Base-by-base conservation (phyloP, 768 basidiomycete species). In the Suillus tomentosus region DNA sequence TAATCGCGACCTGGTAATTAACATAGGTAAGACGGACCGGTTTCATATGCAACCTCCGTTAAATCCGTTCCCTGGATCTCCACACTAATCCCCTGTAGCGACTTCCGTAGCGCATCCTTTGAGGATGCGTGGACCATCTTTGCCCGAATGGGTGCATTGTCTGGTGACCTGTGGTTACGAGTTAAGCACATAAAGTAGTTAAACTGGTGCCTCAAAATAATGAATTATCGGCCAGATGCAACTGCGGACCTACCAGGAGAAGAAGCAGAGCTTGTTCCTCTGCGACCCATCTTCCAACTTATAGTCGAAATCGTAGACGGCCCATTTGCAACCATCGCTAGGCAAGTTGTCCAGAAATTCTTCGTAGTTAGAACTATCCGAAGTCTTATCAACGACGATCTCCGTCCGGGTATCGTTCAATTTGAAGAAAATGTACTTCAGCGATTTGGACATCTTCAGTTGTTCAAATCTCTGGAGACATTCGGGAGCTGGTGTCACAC, bases 71-170 rank as follows among this genome's bases (percentile, higher is more conserved):
- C 95, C 76, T 98, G 96, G 62, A 99, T 82, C 75, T 97, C 95
- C 55, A 85, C 73, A 5, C 85, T 81, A 68, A 97, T 83, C 62
- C 95, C 96, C 31, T 85, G 85, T 36, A 99, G 84, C 39, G 84
- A 73, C 61, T 84, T 85, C 71, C 86, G 85, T 67, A 99, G 78
- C 5, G 89, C 89, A 34, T 94, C 91, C 73, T 87, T 89, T 61
- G 96, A 98, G 19, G 94, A 89, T 3, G 96, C 90, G 78, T 86
- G 91, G 69, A 97, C 70, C 95, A 98, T 98, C 88, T 96, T 98
- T 73, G 86, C 82, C 79, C 91, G 95, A 77, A 96, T 84, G 79
- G 86, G 91, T 48, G 94, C 88, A 50, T 76, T 78, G 71, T 96
- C 94, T 67, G 96, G 96, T 22, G 88, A 84, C 96, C 96, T 98